phyloP scores from a whole-genome alignment of 1,139 yeast species.

The Pichia sp. region DNA sequence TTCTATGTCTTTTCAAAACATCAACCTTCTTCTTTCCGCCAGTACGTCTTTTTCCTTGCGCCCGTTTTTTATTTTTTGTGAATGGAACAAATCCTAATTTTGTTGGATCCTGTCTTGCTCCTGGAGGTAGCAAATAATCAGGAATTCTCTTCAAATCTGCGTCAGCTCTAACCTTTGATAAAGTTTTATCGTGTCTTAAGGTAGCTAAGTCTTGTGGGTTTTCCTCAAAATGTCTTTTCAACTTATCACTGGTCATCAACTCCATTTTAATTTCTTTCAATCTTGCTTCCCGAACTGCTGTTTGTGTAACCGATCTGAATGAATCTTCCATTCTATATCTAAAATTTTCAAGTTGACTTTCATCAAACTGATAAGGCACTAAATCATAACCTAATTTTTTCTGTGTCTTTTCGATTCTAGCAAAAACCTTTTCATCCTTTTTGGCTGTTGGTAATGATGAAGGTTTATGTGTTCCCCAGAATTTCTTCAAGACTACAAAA shows the following conservation, averaged over 20 bases:
- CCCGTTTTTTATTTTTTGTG: conserved; percentile 44
- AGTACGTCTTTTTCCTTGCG: conserved; percentile 27
- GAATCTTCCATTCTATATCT: conserved; percentile 97
- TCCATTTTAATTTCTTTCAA: conserved; percentile 85
- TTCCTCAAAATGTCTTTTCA: conserved; percentile 93
- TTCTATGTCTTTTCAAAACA: conserved; percentile 61
- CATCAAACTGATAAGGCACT: conserved; percentile 82
- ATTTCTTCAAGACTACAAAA: conserved; percentile 76
- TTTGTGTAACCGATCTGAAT: conserved; percentile 86
- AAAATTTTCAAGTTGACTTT: conserved; percentile 90
- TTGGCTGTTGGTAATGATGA: conserved; percentile 67
- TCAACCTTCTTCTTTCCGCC: conserved; percentile 42
- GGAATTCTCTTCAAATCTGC: conserved; percentile 88
- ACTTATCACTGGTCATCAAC: conserved; percentile 77
- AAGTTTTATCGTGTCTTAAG: conserved; percentile 84
- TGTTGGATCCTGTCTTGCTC: conserved; percentile 54
- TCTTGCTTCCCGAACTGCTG: conserved; percentile 90
- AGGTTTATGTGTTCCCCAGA: conserved; percentile 83
- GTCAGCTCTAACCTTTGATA: conserved; percentile 79
- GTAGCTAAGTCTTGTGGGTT: conserved; percentile 92
- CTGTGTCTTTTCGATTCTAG: conserved; percentile 72
- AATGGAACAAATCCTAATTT: conserved; percentile 74
- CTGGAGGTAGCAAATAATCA: conserved; percentile 78
- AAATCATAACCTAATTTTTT: conserved; percentile 61
- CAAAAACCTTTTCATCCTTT: conserved; percentile 79